Evolutionary conservation across 2,329 filamentous ascomycete genomes (phyloP).

Genomic region (Torrubiella hemipterigena): DNA sequence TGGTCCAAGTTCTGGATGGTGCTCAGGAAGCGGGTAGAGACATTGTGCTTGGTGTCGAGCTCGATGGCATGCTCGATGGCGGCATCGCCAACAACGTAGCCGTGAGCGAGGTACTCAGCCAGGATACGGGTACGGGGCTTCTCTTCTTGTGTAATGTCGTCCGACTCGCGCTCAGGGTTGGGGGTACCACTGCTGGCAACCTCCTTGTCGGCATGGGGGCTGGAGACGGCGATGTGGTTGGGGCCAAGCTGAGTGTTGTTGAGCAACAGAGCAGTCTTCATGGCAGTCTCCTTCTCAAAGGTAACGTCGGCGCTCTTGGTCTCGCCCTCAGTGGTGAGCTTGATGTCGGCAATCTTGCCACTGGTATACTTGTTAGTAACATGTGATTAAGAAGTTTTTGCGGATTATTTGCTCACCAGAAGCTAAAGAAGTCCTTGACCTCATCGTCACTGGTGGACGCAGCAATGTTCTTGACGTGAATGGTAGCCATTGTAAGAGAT

Average conservation of each 20-base stretch:
- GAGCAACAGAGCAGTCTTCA: slow-evolving; percentile 91
- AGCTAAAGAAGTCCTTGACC: slow-evolving; percentile 94
- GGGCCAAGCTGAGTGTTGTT: slow-evolving; percentile 92
- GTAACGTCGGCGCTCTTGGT: slow-evolving; percentile 80
- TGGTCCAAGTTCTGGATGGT: slow-evolving; percentile 67
- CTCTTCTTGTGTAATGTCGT: slow-evolving; percentile 85
- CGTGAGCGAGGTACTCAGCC: slow-evolving; percentile 92
- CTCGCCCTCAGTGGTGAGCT: slow-evolving; percentile 57
- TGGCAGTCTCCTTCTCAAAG: slow-evolving; percentile 93
- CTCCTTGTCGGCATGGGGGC: slow-evolving; percentile 55
- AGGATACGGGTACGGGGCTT: slow-evolving; percentile 90
- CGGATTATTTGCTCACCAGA: slow-evolving; percentile 48
- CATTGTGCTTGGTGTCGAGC: slow-evolving; percentile 80
- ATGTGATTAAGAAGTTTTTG: neutral
- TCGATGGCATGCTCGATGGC: slow-evolving; percentile 76
- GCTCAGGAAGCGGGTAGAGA: slow-evolving; percentile 66
- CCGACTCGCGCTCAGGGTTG: slow-evolving; percentile 44
- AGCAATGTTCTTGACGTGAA: slow-evolving; percentile 85
- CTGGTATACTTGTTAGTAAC: slow-evolving; percentile 31
- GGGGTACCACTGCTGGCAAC: slow-evolving; percentile 38
- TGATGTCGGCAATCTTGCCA: slow-evolving; percentile 81
- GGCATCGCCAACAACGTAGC: slow-evolving; percentile 67
- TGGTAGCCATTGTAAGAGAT: slow-evolving; percentile 51
- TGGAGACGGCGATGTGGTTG: slow-evolving; percentile 67
- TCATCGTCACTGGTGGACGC: slow-evolving; percentile 75